These are phyloP conservation scores for Hemisphaericaspora xylanilytica DNA, from an alignment of 1,139 yeast species.

Conservation along the genomic window DNA sequence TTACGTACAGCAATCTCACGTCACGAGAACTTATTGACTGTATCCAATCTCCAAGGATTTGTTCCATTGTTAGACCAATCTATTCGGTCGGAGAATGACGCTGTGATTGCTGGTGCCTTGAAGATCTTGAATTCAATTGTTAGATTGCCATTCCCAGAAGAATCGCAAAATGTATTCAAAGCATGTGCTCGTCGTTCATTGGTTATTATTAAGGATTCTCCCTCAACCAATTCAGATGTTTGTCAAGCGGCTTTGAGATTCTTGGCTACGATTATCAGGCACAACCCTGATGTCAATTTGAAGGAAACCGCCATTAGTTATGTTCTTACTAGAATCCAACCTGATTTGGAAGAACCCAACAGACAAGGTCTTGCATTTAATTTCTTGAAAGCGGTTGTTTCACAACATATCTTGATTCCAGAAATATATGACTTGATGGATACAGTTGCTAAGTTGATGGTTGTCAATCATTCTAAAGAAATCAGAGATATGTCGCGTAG, in stretches of 20 bases:
- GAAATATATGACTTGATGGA: constrained; percentile 92
- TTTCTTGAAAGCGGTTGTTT: constrained; percentile 71
- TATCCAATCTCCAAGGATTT: constrained; percentile 66
- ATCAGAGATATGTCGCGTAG: constrained; percentile 86
- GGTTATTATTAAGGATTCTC: constrained; percentile 67
- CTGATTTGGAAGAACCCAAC: constrained; percentile 89
- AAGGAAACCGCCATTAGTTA: constrained; percentile 76
- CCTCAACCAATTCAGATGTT: constrained; percentile 76
- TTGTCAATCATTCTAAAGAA: constrained; percentile 81
- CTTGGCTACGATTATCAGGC: constrained; percentile 69
- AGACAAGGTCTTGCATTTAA: constrained; percentile 87
- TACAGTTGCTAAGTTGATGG: constrained; percentile 77
- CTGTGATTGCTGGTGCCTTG: constrained; percentile 66
- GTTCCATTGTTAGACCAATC: constrained; percentile 67
- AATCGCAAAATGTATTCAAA: constrained; percentile 52
- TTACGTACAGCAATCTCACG: constrained; percentile 69
- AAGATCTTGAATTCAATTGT: constrained; percentile 61
- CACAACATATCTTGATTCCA: constrained; percentile 74
- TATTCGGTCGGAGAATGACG: constrained; percentile 66
- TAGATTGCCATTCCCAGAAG: constrained; percentile 60
- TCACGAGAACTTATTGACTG: constrained; percentile 55
- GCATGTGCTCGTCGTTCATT: constrained; percentile 63
- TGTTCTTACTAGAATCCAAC: constrained; percentile 70
- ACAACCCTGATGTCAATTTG: constrained; percentile 61
- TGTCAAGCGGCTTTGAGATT: constrained; percentile 79